Evolutionary conservation across 495 filamentous ascomycete genomes (phyloP), one percentile per base, ranked within the genome.

Genomic region (Podospora appendiculata): DNA sequence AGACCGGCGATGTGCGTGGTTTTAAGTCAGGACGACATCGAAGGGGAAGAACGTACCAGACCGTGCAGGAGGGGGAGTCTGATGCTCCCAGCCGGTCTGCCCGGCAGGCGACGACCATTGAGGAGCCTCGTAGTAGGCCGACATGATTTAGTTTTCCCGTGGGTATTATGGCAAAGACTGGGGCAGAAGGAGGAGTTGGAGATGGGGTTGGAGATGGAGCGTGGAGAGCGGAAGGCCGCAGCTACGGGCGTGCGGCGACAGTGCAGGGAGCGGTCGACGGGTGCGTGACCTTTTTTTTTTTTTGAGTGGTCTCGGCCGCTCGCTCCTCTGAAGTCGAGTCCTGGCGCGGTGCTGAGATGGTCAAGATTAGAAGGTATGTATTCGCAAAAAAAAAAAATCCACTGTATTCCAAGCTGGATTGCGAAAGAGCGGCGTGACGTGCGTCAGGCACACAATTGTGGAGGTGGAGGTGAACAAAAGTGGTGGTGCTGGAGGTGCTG

Each of bases 61-160:
- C 58, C 88, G 86, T 49, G 89, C 87, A 39, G 90, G 90, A 52
- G 89, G 89, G 52, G 83, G 83, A 44, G 85, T 89, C 62, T 92
- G 87, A 49, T 95, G 89, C 82, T 90, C 93, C 63, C 73, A 72
- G 45, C 70, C 73, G 43, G 86, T 81, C 54, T 75, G 73, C 12
- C 79, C 79, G 32, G 81, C 68, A 56, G 87, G 81, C 13, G 75
- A 63, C 88, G 76, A 64, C 89, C 88, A 93, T 65, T 85, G 80
- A 65, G 87, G 83, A 58, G 89, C 81, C 70, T 94, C 89, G 79
- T 96, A 95, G 75, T 92, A 95, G 62, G 51, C 52, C 53, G 89
- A 86, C 88, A 93, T 93, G 64, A 25, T 25, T 25, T 25, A 5
- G 2, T 25, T 25, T 25, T 25, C 25, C 25, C 25, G 25, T 2